A percentile compares a stretch with the other conserved stretches of the same genome.
Evolutionary conservation across 441 rosid species (phyloP).

Genomic region (Pelargonium citronellum): DNA sequence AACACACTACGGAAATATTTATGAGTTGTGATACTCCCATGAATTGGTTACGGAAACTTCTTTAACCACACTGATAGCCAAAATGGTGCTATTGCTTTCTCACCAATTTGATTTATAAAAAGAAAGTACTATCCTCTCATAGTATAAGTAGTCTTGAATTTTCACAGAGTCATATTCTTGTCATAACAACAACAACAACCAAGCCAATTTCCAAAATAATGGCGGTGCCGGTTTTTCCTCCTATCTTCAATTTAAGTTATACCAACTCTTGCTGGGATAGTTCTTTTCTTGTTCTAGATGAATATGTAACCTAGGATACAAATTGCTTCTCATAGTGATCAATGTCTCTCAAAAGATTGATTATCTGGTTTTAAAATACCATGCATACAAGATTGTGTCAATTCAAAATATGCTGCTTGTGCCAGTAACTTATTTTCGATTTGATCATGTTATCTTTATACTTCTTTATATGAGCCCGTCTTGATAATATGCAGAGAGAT

Average conservation of each 20-base stretch:
- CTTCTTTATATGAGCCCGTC: constrained; percentile 8
- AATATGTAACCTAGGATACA: no score
- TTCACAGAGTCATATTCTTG: no score
- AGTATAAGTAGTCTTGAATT: no score
- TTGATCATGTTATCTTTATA: background rate
- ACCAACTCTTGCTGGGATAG: no score
- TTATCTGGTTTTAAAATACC: background rate
- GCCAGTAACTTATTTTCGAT: no score
- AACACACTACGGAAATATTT: background rate
- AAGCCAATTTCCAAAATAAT: no score
- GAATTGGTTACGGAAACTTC: background rate
- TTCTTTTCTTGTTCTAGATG: no score
- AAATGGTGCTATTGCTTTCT: background rate
- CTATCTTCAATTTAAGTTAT: no score
- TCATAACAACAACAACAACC: no score
- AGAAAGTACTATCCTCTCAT: no score
- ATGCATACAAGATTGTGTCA: background rate
- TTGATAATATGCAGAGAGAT: constrained; percentile 37
- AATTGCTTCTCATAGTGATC: background rate
- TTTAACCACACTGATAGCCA: background rate
- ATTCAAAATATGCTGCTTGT: background rate
- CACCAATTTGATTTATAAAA: background rate
- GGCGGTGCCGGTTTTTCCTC: no score
- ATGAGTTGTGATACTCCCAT: background rate
- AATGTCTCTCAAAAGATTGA: background rate